Conservation (phyloP, 768 basidiomycete genomes). For the Sutorius australiensis region DNA sequence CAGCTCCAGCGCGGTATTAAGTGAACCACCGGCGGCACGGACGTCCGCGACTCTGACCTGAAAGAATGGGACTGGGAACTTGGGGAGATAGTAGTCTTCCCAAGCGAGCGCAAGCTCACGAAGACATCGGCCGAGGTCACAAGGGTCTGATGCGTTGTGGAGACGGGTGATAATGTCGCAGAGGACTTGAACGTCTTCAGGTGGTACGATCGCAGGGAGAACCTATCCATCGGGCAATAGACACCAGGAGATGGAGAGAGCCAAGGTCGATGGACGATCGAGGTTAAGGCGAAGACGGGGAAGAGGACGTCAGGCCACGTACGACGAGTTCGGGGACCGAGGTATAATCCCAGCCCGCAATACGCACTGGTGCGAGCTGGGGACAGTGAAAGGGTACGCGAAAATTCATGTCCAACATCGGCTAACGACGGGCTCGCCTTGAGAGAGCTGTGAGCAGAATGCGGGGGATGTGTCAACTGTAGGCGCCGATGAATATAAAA, state of each 20-base stretch:
- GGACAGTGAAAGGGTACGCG: constrained; percentile 28
- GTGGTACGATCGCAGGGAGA: constrained; percentile 20
- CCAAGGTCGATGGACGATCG: constrained; percentile 2
- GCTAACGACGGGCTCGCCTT: not conserved
- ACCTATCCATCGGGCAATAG: constrained; percentile 8
- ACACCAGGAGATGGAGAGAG: not conserved
- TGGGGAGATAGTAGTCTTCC: constrained; percentile 33
- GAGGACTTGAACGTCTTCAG: constrained; percentile 21
- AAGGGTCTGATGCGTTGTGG: constrained; percentile 15
- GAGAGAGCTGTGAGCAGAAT: not conserved
- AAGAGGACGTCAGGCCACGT: constrained; percentile 7
- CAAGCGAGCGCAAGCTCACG: constrained; percentile 28
- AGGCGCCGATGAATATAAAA: not conserved
- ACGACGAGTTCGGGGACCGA: constrained; percentile 26
- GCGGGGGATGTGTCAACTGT: not conserved
- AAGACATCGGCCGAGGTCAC: constrained; percentile 19
- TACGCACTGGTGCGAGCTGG: constrained; percentile 27
- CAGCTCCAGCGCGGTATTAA: constrained; percentile 27
- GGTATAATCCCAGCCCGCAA: constrained; percentile 29
- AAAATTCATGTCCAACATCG: constrained; percentile 24
- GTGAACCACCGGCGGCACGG: constrained; percentile 28
- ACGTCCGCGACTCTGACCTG: constrained; percentile 32
- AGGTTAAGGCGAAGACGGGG: not conserved
- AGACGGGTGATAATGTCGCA: constrained; percentile 14
- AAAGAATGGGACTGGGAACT: constrained; percentile 29